Evolutionary conservation across 1,284 basidiomycete species (phyloP).

Genomic region (Schizopora paradoxa): DNA sequence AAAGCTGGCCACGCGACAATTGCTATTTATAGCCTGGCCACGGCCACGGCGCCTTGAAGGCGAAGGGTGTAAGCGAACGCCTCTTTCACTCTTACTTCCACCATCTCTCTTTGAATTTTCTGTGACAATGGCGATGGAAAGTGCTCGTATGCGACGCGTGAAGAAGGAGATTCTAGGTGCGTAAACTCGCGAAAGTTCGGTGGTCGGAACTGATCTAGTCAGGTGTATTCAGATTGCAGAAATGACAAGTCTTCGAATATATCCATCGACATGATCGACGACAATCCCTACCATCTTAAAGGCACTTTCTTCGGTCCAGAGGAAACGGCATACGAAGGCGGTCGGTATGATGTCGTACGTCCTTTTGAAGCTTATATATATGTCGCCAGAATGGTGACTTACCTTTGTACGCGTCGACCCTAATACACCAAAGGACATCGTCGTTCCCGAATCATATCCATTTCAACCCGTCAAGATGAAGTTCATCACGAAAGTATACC

Average conservation of each 20-base stretch:
- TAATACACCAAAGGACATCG: conserved; percentile 72
- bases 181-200: conserved; percentile 20
- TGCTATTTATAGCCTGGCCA: no score
- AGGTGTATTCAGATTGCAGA: conserved; percentile 68
- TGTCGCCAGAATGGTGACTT: neutral
- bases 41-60: no score
- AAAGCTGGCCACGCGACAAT: no score
- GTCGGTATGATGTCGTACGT: conserved; percentile 87
- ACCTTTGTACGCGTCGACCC: neutral
- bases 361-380: no score
- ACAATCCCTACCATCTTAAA: conserved; percentile 82
- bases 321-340: conserved; percentile 92
- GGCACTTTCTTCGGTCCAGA: conserved; percentile 91
- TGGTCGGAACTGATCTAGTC: conserved; percentile 6
- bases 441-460: conserved; percentile 92
- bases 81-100: neutral
- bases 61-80: no score
- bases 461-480: conserved; percentile 99
- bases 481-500: conserved; percentile 95
- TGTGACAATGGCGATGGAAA: conserved; percentile 48
- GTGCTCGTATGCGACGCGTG: conserved; percentile 82
- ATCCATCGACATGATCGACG: conserved; percentile 80
- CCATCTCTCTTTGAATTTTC: neutral
- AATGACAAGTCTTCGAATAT: conserved; percentile 88
- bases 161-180: conserved; percentile 88